phyloP scores from a whole-genome alignment of 2,329 filamentous ascomycete species.

The Colletotrichum noveboracense region DNA sequence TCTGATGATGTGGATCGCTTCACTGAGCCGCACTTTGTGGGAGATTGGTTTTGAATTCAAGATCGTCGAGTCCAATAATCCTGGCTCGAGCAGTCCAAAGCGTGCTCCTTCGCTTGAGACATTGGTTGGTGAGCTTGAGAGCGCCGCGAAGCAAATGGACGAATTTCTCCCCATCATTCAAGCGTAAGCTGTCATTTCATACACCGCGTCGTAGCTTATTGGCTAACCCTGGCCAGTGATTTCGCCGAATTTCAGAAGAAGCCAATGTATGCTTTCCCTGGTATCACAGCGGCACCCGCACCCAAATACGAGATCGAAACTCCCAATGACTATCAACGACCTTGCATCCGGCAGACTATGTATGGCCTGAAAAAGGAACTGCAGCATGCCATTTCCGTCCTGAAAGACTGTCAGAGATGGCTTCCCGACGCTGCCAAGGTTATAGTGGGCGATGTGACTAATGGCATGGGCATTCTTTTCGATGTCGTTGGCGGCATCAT shows the following conservation, averaged over 20 bases:
- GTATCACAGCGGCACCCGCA: background rate
- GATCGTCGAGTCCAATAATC: background rate
- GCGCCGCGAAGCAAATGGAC: slow-evolving; percentile 22
- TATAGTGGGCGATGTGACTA: background rate
- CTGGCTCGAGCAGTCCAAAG: background rate
- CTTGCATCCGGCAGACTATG: slow-evolving; percentile 24
- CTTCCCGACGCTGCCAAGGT: background rate
- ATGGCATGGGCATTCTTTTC: slow-evolving; percentile 22
- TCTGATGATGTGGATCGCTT: slow-evolving; percentile 25
- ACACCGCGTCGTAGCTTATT: too few relatives aligned
- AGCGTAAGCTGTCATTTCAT: slow-evolving; percentile 15
- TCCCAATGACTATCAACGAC: background rate
- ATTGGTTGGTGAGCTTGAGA: slow-evolving; percentile 1
- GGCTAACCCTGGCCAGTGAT: background rate
- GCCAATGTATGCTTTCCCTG: background rate
- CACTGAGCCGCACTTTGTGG: slow-evolving; percentile 22
- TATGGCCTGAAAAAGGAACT: slow-evolving; percentile 29
- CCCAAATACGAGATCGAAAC: background rate
- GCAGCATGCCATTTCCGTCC: slow-evolving; percentile 19
- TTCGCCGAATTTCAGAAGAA: slow-evolving; percentile 24
- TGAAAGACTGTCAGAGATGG: background rate
- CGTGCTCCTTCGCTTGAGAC: background rate
- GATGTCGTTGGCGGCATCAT: slow-evolving; percentile 23
- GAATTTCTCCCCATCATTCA: slow-evolving; percentile 25
- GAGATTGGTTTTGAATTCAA: background rate